Conservation (phyloP, 371 early-diverging fungal species). For the Zychaea mexicana region DNA sequence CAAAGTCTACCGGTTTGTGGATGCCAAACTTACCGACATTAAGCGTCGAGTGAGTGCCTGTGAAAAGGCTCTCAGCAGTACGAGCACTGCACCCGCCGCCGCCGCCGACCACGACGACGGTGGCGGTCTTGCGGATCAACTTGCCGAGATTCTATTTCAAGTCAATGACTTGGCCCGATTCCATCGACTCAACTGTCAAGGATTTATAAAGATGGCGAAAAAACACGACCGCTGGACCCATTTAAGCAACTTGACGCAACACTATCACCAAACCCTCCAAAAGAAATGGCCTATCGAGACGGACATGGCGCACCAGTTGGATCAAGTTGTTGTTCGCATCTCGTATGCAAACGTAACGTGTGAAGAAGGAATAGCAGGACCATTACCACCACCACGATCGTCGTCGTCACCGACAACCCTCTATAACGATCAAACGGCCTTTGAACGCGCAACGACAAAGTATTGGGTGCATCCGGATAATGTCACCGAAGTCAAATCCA, state of each 20-base stretch:
- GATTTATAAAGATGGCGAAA: slow-evolving; percentile 94
- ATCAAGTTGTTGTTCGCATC: slow-evolving; percentile 84
- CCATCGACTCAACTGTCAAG: slow-evolving; percentile 91
- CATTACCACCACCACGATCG: background rate
- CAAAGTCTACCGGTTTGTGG: slow-evolving; percentile 82
- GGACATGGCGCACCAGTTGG: slow-evolving; percentile 74
- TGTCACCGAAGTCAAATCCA: slow-evolving; percentile 90
- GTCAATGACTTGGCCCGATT: slow-evolving; percentile 90
- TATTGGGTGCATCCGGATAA: slow-evolving; percentile 97
- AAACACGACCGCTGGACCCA: slow-evolving; percentile 95
- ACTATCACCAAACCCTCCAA: slow-evolving; percentile 74
- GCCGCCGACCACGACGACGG: too few relatives aligned
- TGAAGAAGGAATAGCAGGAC: background rate
- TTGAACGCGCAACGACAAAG: slow-evolving; percentile 47
- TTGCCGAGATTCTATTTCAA: slow-evolving; percentile 78
- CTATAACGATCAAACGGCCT: slow-evolving; percentile 36
- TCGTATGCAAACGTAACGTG: slow-evolving; percentile 35
- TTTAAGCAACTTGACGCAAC: slow-evolving; percentile 63
- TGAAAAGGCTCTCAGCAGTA: slow-evolving; percentile 54
- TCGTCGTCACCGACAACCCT: background rate
- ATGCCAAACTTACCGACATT: slow-evolving; percentile 72
- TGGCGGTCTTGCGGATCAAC: slow-evolving; percentile 64
- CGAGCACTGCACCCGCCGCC: slow-evolving; percentile 30
- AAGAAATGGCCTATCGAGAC: slow-evolving; percentile 69
- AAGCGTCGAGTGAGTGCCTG: slow-evolving; percentile 71